These are phyloP conservation scores for Sugiyamaella lignohabitans DNA, from an alignment of 805 yeast species.

Conservation along the genomic window DNA sequence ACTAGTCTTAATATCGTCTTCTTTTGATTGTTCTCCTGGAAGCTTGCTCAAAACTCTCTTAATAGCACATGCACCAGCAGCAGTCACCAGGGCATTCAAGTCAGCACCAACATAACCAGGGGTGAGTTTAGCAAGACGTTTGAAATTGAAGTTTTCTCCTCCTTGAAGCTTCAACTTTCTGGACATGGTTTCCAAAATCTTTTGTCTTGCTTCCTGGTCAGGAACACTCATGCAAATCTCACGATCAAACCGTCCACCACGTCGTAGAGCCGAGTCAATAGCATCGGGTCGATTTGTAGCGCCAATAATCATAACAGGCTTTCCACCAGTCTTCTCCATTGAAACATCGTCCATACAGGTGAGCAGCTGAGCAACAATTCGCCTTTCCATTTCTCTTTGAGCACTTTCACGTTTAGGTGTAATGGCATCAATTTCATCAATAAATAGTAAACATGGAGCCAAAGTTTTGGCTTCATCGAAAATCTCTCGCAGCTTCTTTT, in stretches of 20 bases:
- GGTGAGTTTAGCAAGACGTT: slow-evolving; percentile 76
- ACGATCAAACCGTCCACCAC: slow-evolving; percentile 95
- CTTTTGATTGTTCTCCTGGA: slow-evolving; percentile 24
- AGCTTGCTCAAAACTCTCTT: slow-evolving; percentile 72
- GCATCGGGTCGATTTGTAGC: slow-evolving; percentile 98
- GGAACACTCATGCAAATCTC: slow-evolving; percentile 96
- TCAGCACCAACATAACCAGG: slow-evolving; percentile 99
- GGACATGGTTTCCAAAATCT: slow-evolving; percentile 72
- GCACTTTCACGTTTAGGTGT: slow-evolving; percentile 98
- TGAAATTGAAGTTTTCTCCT: slow-evolving; percentile 51
- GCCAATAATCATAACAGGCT: slow-evolving; percentile 89
- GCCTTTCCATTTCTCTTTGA: slow-evolving; percentile 90
- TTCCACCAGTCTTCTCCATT: slow-evolving; percentile 81
- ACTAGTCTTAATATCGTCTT: slow-evolving; percentile 21
- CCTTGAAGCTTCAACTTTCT: slow-evolving; percentile 59
- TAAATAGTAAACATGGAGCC: slow-evolving; percentile 90
- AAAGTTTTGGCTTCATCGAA: slow-evolving; percentile 85
- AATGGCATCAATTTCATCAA: slow-evolving; percentile 96
- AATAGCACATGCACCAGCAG: slow-evolving; percentile 92
- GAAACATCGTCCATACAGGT: slow-evolving; percentile 93
- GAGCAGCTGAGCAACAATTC: slow-evolving; percentile 91
- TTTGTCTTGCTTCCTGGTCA: slow-evolving; percentile 69
- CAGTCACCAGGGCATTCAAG: slow-evolving; percentile 84
- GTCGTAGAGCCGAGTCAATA: slow-evolving; percentile 84
- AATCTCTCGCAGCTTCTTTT: slow-evolving; percentile 84